Percentiles rank a stretch among this genome's conserved stretches.
These are phyloP conservation scores for Adenanthera pavonina DNA, from an alignment of 306 rosid species.

Conservation along the genomic window DNA sequence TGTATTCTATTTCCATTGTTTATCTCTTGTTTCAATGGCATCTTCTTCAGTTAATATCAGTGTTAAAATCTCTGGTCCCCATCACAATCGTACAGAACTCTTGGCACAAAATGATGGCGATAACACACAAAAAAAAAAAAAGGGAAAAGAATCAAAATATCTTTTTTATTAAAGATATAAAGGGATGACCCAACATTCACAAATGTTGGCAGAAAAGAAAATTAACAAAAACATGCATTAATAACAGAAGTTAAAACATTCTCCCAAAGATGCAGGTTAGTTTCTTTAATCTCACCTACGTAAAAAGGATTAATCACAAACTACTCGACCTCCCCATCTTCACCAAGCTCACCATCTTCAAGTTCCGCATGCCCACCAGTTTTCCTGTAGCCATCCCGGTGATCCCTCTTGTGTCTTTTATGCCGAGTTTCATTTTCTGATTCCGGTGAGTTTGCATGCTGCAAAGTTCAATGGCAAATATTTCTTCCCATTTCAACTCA, in stretches of 20 bases:
- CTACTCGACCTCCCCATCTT: slow-evolving; percentile 75
- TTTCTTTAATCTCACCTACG: slow-evolving; percentile 22
- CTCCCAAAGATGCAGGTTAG: slow-evolving; percentile 10
- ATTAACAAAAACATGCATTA: background rate
- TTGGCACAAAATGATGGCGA: slow-evolving; percentile 9
- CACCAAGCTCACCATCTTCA: slow-evolving; percentile 98
- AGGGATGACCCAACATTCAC: slow-evolving; percentile 33
- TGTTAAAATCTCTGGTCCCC: too few relatives aligned
- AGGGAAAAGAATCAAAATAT: slow-evolving; percentile 1
- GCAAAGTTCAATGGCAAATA: slow-evolving; percentile 37
- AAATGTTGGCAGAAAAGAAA: background rate
- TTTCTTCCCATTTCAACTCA: slow-evolving; percentile 30
- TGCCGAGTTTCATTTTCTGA: slow-evolving; percentile 83
- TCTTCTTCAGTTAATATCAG: too few relatives aligned
- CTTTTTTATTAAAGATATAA: slow-evolving; percentile 6
- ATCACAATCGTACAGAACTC: slow-evolving; percentile 10
- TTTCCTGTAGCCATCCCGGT: slow-evolving; percentile 75
- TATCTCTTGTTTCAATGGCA: too few relatives aligned
- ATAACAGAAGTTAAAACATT: slow-evolving; percentile 21
- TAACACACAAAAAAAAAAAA: background rate
- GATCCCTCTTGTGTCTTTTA: slow-evolving; percentile 92
- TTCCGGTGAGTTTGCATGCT: slow-evolving; percentile 95
- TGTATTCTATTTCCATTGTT: too few relatives aligned
- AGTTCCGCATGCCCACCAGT: slow-evolving; percentile 77
- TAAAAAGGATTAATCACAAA: slow-evolving; percentile 32